These are phyloP conservation scores for Singerocomus inundabilis DNA, from an alignment of 1,284 basidiomycete genomes.

Conservation along the genomic window DNA sequence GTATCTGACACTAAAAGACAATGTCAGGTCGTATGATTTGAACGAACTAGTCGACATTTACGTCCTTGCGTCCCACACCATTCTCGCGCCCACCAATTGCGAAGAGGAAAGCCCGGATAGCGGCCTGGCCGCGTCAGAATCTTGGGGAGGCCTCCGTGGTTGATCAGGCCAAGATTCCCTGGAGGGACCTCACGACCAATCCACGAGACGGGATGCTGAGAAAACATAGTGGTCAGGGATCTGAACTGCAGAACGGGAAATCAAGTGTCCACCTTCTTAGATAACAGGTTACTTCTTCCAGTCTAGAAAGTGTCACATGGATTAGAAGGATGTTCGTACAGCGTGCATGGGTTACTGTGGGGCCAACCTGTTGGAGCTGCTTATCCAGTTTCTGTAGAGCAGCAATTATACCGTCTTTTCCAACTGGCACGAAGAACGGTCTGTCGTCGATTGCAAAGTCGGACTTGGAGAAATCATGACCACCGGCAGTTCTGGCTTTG, in stretches of 20 bases:
- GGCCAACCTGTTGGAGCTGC: slow-evolving; percentile 51
- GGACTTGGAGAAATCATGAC: slow-evolving; percentile 30
- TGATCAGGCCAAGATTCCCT: slow-evolving; percentile 66
- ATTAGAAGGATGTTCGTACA: background rate
- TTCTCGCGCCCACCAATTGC: slow-evolving; percentile 78
- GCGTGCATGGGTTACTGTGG: background rate
- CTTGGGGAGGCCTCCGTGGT: slow-evolving; percentile 76
- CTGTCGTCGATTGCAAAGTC: slow-evolving; percentile 42
- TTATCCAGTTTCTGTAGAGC: slow-evolving; percentile 65
- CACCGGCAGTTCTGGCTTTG: slow-evolving; percentile 4
- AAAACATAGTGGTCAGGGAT: slow-evolving; percentile 4
- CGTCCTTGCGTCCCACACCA: slow-evolving; percentile 67
- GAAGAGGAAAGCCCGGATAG: slow-evolving; percentile 70
- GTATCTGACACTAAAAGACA: slow-evolving; percentile 63
- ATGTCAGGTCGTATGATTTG: background rate
- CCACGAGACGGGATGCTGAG: slow-evolving; percentile 60
- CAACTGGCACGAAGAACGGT: slow-evolving; percentile 68
- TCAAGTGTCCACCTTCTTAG: slow-evolving; percentile 40
- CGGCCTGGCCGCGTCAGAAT: slow-evolving; percentile 67
- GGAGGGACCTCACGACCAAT: slow-evolving; percentile 66
- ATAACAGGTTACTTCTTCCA: slow-evolving; percentile 50
- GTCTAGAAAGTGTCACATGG: slow-evolving; percentile 39
- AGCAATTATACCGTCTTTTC: slow-evolving; percentile 57
- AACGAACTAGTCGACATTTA: slow-evolving; percentile 36
- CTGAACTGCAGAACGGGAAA: background rate